Conservation (phyloP, 192 early-diverging fungal species). For the Backusella psychrophila region DNA sequence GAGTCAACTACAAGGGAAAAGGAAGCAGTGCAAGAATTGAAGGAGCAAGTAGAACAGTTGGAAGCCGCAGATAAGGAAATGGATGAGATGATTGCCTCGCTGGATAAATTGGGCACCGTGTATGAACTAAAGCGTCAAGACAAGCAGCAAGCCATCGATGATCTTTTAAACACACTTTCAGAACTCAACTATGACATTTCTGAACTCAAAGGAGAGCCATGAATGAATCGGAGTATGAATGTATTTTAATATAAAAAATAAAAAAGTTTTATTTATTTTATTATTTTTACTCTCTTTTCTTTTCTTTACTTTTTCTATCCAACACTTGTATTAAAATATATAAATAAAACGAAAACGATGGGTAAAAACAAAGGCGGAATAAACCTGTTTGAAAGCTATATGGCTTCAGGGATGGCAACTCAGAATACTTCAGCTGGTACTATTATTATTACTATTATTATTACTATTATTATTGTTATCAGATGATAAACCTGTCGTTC, state of each 20-base stretch:
- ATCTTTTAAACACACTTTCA: slow-evolving; percentile 6
- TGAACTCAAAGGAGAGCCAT: neutral
- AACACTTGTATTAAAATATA: neutral
- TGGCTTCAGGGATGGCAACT: slow-evolving; percentile 7
- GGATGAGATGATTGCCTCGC: neutral
- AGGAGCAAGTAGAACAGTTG: neutral
- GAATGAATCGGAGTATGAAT: neutral
- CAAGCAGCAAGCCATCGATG: neutral
- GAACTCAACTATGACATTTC: slow-evolving; percentile 2
- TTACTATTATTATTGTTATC: neutral
- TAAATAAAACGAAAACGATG: neutral
- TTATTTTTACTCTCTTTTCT: neutral
- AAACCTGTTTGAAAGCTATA: slow-evolving; percentile 17
- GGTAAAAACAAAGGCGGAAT: slow-evolving; percentile 19
- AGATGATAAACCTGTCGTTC: neutral
- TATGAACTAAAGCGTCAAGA: neutral
- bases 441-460: neutral
- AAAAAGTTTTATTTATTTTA: neutral
- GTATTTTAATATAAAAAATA: neutral
- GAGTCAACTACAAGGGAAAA: neutral
- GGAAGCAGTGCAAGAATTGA: neutral
- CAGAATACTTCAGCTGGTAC: neutral
- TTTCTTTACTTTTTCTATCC: neutral
- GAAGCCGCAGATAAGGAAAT: neutral
- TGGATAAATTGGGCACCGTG: neutral